Evolutionary conservation across 306 rosid species (phyloP), one percentile per base, ranked within the genome.

Genomic region (Castanea crenata): DNA sequence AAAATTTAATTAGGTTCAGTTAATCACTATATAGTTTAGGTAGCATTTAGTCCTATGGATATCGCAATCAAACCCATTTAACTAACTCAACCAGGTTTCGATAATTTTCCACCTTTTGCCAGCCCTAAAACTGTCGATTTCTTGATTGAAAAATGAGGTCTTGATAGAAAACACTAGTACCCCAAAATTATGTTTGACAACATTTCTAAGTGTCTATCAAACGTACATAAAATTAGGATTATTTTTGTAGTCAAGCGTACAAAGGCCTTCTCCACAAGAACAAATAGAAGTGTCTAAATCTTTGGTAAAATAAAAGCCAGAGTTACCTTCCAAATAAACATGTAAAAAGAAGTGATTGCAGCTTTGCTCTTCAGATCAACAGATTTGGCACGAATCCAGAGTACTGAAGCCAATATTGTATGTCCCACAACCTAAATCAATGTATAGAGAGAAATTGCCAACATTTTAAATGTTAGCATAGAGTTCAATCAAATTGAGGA

Each of bases 321-420:
- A 15, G 16, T 79, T 88, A 95, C 99, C 99, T 91, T 91, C 98
- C 99, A 95, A 82, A 95, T 93, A 73, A 95, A 91, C 99, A 95
- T 95, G 86, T 95, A 95, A 80, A 92, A 95, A 59, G 97, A 85
- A 69, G 99, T 90, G 76, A 95, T 89, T 69, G 93, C 92, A 78
- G 90, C 89, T 90, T 95, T 95, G 91, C 87, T 95, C 71, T 74
- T 79, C 75, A 95, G 85, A 88, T 95, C 94, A 69, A 91, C 91
- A n/a, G 92, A 87, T 86, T 90, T 93, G 80, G 99, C 98, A 44
- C 55, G 92, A 81, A 34, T 84, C 92, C 92, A 90, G 52, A 95
- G 99, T 49, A 90, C 1, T 25, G 75, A 80, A 80, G 92, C 99
- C 82, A 92, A 84, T 76, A 78, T 73, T 38, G 82, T 83, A 76